Base-by-base conservation (phyloP, 2,329 filamentous ascomycete genomes). In the Mycogone perniciosa region DNA sequence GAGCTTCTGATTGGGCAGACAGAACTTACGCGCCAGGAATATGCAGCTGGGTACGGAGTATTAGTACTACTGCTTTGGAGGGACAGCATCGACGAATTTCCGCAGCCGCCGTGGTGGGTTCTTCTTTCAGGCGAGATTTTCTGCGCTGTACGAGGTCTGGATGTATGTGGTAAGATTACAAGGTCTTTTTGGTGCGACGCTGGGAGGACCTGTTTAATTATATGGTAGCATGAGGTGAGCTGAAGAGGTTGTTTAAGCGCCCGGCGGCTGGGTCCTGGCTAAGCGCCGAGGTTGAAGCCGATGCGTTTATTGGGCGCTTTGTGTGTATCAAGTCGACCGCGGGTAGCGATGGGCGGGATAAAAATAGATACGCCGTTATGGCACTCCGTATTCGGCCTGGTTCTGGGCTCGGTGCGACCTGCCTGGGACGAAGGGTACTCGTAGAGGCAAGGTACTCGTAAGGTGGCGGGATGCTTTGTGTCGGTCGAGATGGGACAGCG, bases 21-120 rank as follows among this genome's bases (percentile, higher is more conserved):
- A n/a, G 30, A 4, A 7, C 37, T 35, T 51, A 47, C 44, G 49
- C 43, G 49, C 20, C 20, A 20, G 20, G 20, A 20, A 20, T 20
- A 20, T 20, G 20, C 20, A 3, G 20, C 20, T 20, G 20, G 20
- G 20, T 20, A 20, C 20, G 20, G 20, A 20, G 20, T 20, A 20
- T 2, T 20, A 3, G 20, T 20, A 20, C 20, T 20, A 20, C 20
- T 20, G 20, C 35, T 37, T 20, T 46, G 11, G 33, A 6, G 34
- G 20, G 11, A 31, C 4, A 38, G 6, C n/a, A 27, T 29, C 11
- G 3, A 41, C 11, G 34, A 44, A 52, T 49, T 38, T 52, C 43
- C 52, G 52, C 42, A 54, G 50, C 52, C 50, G 52, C 52, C 38
- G 44, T 39, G 33, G 44, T 48, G 40, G 49, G 52, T 42, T 38